Conservation (phyloP, 176 grass and related monocot species). For the Carex scoparia region DNA sequence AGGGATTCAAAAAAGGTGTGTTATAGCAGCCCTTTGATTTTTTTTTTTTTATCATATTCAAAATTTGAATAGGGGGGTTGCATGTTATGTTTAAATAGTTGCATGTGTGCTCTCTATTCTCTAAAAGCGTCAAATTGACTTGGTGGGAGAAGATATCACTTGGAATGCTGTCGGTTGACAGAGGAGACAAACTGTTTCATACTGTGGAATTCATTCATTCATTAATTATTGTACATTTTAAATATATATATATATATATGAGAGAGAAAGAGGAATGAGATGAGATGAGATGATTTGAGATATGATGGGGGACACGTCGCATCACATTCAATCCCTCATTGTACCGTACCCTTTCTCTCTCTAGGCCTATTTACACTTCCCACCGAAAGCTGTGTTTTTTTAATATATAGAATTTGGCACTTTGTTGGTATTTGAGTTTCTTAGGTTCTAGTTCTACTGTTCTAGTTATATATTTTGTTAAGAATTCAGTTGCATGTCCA, state of each 20-base stretch:
- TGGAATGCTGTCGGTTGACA: constrained; percentile 30
- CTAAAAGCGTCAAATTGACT: constrained; percentile 25
- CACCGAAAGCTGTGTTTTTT: not conserved
- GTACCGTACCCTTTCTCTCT: constrained; percentile 14
- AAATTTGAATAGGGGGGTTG: not conserved
- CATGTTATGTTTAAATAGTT: not conserved
- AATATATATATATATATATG: not conserved
- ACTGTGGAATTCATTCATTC: constrained; percentile 31
- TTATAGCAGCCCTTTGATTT: not conserved
- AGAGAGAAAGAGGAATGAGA: not conserved
- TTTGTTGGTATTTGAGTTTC: not conserved
- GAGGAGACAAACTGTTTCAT: constrained; percentile 31
- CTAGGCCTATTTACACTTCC: constrained; percentile 13
- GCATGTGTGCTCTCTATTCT: not conserved
- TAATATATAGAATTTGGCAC: not conserved
- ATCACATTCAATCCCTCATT: constrained; percentile 30
- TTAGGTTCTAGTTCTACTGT: not conserved
- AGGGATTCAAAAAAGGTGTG: not conserved
- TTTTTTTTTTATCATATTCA: not conserved
- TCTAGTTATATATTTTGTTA: not conserved
- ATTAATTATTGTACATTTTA: constrained; percentile 21
- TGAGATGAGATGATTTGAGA: constrained; percentile 40
- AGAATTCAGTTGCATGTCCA: too few species aligned
- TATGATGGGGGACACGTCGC: constrained; percentile 42
- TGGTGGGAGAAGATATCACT: constrained; percentile 30